A percentile compares a stretch with the other conserved stretches of the same genome.
Conservation (phyloP, 1,284 basidiomycete genomes). For the Malassezia japonica region DNA sequence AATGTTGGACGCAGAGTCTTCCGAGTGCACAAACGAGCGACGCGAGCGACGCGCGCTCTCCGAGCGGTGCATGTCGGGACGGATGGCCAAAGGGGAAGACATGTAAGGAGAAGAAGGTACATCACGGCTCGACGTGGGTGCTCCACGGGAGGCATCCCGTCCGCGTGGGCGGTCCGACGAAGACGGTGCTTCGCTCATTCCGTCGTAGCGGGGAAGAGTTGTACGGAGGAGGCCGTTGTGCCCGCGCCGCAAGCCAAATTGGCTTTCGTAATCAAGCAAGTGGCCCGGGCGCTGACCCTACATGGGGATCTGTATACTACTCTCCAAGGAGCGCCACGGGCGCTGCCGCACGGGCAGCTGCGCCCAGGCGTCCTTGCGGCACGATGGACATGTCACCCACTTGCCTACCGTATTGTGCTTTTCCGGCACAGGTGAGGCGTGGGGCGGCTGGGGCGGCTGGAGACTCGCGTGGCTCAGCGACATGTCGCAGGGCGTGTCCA, state of each 20-base stretch:
- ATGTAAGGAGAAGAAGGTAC: too few species aligned
- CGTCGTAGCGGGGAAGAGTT: too few species aligned
- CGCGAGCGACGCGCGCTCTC: neutral
- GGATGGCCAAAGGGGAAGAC: neutral
- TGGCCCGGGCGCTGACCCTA: neutral
- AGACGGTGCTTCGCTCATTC: neutral
- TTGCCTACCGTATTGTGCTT: conserved; percentile 23
- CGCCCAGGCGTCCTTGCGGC: conserved; percentile 39
- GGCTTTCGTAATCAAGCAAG: neutral
- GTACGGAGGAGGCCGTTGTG: too few species aligned
- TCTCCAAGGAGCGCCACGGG: conserved; percentile 1
- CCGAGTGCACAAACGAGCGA: neutral
- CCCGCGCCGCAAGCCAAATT: too few species aligned
- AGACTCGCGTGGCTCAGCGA: too few species aligned
- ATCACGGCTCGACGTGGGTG: neutral
- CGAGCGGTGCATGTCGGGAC: neutral
- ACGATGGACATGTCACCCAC: conserved; percentile 39
- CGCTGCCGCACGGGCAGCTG: conserved; percentile 25
- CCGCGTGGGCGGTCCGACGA: too few species aligned
- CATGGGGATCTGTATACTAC: too few species aligned
- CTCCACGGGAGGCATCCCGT: neutral
- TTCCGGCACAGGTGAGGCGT: too few species aligned
- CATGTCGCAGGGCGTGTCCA: too few species aligned
- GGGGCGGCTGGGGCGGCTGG: too few species aligned
- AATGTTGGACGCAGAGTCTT: neutral